Evolutionary conservation across 208 protist genomes (phyloP), one percentile per base, ranked within the genome.

Genomic region (Leishmania major): DNA sequence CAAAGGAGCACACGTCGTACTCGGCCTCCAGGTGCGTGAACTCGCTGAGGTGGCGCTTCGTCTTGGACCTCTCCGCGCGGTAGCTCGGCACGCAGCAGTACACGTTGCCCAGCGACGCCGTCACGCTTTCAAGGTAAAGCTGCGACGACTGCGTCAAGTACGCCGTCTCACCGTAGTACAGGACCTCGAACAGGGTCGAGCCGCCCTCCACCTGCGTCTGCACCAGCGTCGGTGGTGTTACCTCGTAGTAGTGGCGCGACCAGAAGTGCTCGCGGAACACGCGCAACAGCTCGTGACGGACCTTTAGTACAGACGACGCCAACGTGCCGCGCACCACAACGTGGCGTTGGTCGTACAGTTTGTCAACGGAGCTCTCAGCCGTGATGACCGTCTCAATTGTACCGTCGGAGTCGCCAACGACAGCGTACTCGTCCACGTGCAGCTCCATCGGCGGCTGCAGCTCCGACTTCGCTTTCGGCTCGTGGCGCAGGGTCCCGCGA

Each of bases 111-210:
- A 99, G 22, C 8, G 98, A 93, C 67, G 99, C 89, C 49, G 98
- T 96, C 71, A 92, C 90, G 11, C 99, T 99, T 87, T 99, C 99
- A 19, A 99, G 91, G 88, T 99, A 99, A 4, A 99, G 95, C 94
- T 99, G 99, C 37, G 97, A 99, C 6, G 98, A 99, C 90, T 99
- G 99, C 47, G 99, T 99, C 25, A 99, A 88, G 86, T 99, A 99
- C 6, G 99, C 99, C 66, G 91, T 95, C 88, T 99, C 92, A 66
- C 98, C 98, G 85, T 99, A 99, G 91, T 99, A 99, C 80, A 99
- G 86, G 11, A 99, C 81, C n/a, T 98, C 97, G 87, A 99, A 99
- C 13, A 99, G 89, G 15, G 98, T 99, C 47, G 97, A 98, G 64
- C 99, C 99, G 82, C 99, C 99, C 86, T 99, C 99, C 86, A 96